Percentiles rank a stretch among this genome's conserved stretches.
Evolutionary conservation across 148 eudicot species (phyloP).

Genomic region (Camellia lanceoleosa): DNA sequence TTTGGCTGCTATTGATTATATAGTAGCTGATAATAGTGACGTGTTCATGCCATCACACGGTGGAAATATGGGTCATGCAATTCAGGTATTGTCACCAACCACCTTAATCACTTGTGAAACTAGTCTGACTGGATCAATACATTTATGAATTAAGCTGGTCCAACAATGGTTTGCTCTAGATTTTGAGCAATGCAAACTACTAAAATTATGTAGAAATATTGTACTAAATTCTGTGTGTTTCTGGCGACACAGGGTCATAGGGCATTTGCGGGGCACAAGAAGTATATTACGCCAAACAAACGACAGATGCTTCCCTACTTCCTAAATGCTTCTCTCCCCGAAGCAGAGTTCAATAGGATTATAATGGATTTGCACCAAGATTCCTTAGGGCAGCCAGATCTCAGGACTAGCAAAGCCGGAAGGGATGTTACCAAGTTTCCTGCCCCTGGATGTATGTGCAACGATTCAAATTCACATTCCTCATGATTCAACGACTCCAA

Average conservation of each 20-base stretch:
- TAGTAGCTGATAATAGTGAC: slow-evolving; percentile 85
- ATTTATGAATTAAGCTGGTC: too few relatives aligned
- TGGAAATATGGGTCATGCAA: slow-evolving; percentile 94
- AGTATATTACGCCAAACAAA: slow-evolving; percentile 89
- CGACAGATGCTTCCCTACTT: slow-evolving; percentile 83
- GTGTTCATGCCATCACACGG: slow-evolving; percentile 97
- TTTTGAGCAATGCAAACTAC: too few relatives aligned
- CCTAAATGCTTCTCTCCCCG: slow-evolving; percentile 68
- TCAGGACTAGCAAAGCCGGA: slow-evolving; percentile 71
- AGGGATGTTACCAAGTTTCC: slow-evolving; percentile 95
- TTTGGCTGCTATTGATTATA: slow-evolving; percentile 91
- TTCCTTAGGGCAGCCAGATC: slow-evolving; percentile 84
- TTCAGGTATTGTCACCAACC: slow-evolving; percentile 52
- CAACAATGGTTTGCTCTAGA: too few relatives aligned
- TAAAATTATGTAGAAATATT: too few relatives aligned
- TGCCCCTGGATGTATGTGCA: slow-evolving; percentile 91
- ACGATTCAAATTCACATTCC: slow-evolving; percentile 20
- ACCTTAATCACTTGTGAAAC: background rate
- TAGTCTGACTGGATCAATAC: background rate
- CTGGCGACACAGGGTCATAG: slow-evolving; percentile 67
- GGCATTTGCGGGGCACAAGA: slow-evolving; percentile 92
- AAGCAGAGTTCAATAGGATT: slow-evolving; percentile 61
- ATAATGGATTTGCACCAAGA: slow-evolving; percentile 70
- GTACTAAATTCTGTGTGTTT: too few relatives aligned
- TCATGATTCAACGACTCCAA: background rate